Evolutionary conservation across 345 rosid species (phyloP).

Genomic region (Salix dunnii): DNA sequence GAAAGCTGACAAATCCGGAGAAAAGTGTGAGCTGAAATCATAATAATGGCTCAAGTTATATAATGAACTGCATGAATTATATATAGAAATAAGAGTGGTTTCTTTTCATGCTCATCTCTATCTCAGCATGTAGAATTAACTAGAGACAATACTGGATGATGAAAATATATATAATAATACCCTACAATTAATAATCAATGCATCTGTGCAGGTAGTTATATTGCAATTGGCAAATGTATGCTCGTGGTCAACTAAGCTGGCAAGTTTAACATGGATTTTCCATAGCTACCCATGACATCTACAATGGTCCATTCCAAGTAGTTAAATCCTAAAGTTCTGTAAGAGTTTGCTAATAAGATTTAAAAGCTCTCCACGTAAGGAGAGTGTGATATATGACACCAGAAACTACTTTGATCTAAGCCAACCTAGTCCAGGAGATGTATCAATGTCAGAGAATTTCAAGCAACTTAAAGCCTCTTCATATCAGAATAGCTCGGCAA

Average conservation of each 20-base stretch:
- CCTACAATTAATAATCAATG: not conserved
- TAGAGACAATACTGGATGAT: not conserved
- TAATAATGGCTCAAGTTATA: not conserved
- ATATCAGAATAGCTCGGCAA: not conserved
- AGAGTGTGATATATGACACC: not conserved
- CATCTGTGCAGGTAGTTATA: not conserved
- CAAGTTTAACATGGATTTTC: not conserved
- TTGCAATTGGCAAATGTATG: not conserved
- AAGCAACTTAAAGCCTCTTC: not conserved
- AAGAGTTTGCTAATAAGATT: not conserved
- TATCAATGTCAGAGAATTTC: not conserved
- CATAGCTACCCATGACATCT: not conserved
- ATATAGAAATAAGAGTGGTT: not conserved
- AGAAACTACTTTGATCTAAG: not conserved
- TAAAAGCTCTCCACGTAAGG: not conserved
- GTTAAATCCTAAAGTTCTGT: not conserved
- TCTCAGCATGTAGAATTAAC: not conserved
- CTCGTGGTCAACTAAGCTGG: not conserved
- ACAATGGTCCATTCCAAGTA: not conserved
- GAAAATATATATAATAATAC: not conserved
- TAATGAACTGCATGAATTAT: not conserved
- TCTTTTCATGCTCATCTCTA: not conserved
- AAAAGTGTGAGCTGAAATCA: slow-evolving; percentile 88
- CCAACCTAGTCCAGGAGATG: not conserved
- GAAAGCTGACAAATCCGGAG: slow-evolving; percentile 98